A percentile compares a stretch with the other conserved stretches of the same genome.
phyloP scores from a whole-genome alignment of 441 rosid species.

The Brassica hybrid region DNA sequence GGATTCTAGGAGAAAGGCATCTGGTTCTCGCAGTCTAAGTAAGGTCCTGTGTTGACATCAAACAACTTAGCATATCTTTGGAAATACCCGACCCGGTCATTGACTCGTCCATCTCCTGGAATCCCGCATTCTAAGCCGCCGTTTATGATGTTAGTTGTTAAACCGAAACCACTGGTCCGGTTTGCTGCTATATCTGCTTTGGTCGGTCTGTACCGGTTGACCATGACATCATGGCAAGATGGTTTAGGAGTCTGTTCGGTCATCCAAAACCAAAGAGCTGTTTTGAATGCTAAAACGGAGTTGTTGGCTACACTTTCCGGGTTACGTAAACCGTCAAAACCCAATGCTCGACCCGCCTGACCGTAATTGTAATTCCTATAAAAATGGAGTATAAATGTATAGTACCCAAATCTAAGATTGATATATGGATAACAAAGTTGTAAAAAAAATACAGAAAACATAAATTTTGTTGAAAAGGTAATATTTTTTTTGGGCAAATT shows the following conservation, averaged over 20 bases:
- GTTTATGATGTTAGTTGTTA: slow-evolving; percentile 54
- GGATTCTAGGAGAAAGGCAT: slow-evolving; percentile 38
- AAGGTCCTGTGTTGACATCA: slow-evolving; percentile 41
- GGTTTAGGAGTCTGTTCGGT: slow-evolving; percentile 56
- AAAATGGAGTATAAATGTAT: not conserved
- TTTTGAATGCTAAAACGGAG: slow-evolving; percentile 50
- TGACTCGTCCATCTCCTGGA: slow-evolving; percentile 33
- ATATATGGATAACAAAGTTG: not conserved
- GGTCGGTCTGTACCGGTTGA: slow-evolving; percentile 46
- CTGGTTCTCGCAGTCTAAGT: slow-evolving; percentile 55
- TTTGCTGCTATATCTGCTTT: slow-evolving; percentile 35
- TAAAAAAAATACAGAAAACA: not conserved
- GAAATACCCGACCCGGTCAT: slow-evolving; percentile 53
- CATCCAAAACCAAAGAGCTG: slow-evolving; percentile 73
- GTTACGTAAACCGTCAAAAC: slow-evolving; percentile 44
- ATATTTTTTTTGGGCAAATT: too few species aligned
- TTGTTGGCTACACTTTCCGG: slow-evolving; percentile 52
- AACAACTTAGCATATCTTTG: slow-evolving; percentile 50
- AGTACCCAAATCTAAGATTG: not conserved
- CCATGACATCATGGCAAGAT: slow-evolving; percentile 55
- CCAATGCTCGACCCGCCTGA: slow-evolving; percentile 47
- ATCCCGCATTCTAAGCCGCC: slow-evolving; percentile 49
- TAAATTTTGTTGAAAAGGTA: not conserved
- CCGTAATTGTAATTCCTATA: slow-evolving; percentile 64
- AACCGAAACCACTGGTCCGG: slow-evolving; percentile 51